Base-by-base conservation (phyloP, 2,329 filamentous ascomycete species). In the Chalaropsis thielavioides region DNA sequence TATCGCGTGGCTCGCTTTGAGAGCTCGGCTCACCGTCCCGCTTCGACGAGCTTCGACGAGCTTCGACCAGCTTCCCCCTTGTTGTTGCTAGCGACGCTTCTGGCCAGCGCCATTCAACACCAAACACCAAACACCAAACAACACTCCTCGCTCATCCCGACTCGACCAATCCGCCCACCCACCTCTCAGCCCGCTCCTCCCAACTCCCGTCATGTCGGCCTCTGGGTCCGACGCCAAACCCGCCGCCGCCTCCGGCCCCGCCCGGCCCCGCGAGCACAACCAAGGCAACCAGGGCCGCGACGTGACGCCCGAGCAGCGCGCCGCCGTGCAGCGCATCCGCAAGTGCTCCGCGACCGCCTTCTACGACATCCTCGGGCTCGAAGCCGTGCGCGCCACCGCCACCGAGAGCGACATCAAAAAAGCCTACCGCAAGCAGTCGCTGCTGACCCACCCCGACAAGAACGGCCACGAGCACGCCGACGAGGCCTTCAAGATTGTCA, bases 401-500 rank as follows among this genome's bases (percentile, higher is more conserved):
- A 84, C 84, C 61, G 92, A 97, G 70, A 76, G 80, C 68, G 92
- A 97, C 72, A 91, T 99, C 73, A 99, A 97, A 76, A 97, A 97
- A 79, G 92, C 94, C 6, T 99, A 99, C 77, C 84, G 92, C 72
- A 97, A 96, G 77, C 82, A 95, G 74, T 94, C 89, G 73, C 79
- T 99, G 71, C 81, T 97, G 72, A 99, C 94, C 67, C 94, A 99
- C 79, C 94, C 94, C 68, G 94, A 99, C 80, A 99, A 99, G 80
- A 99, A 99, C 80, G 92, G 92, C 62, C 92, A 96, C 74, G 87
- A 92, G 44, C 85, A 95, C 67, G 92, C 94, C 64, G 94, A 96
- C 74, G 94, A 99, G 78, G 94, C 94, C 40, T 99, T 99, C 79
- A 99, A 99, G 80, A 89, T 96, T 89, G 91, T 99, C 27, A 89